Percentiles rank a stretch among this genome's conserved stretches.
phyloP scores from a whole-genome alignment of 1,284 basidiomycete genomes.

The Inonotus hispidus region DNA sequence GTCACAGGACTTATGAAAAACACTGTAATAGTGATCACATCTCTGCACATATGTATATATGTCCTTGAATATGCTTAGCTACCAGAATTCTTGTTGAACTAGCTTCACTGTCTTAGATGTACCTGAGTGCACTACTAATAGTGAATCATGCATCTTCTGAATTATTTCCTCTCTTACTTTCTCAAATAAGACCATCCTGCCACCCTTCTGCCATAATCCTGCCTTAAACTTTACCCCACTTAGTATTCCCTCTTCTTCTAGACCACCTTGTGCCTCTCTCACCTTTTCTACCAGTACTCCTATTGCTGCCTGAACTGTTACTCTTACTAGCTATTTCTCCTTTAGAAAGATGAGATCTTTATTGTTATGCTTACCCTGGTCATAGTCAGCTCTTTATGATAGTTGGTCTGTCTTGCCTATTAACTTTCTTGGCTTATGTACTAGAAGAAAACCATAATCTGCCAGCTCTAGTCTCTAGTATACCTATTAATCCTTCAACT shows the following conservation, averaged over 20 bases:
- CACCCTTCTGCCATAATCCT: neutral
- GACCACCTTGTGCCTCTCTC: too few species aligned
- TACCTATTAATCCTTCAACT: conserved; percentile 27
- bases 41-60: neutral
- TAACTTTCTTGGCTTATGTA: neutral
- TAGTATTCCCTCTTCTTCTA: neutral
- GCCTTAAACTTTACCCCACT: neutral
- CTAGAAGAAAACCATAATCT: neutral
- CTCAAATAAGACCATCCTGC: too few species aligned
- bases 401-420: neutral
- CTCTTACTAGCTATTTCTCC: neutral
- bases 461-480: conserved; percentile 29
- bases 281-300: neutral
- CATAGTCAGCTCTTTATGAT: neutral
- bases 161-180: too few species aligned
- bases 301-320: too few species aligned
- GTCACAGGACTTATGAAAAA: too few species aligned
- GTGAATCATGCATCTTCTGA: neutral
- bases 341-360: neutral
- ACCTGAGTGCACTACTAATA: neutral
- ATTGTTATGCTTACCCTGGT: neutral
- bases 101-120: neutral
- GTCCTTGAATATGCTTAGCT: too few species aligned
- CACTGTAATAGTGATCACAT: neutral
- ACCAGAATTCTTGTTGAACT: too few species aligned